Base-by-base conservation (phyloP, 257 asterid genomes). In the Primulina eburnea region DNA sequence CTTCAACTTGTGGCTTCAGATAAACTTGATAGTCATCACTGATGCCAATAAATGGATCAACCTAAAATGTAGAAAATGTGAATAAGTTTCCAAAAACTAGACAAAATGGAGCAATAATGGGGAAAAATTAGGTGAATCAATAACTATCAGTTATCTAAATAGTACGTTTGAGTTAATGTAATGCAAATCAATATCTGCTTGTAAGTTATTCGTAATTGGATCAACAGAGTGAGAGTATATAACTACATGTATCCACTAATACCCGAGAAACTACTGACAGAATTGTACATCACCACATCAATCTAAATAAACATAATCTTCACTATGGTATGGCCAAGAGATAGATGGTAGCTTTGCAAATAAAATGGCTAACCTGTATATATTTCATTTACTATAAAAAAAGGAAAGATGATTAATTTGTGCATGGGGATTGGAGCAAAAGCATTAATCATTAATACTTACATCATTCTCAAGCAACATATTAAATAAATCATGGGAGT, bases 1-100 rank as follows among this genome's bases (percentile, higher is more conserved):
- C 47, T 72, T 91, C 89, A 16, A 80, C 65, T 9, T 78, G 86
- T 63, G 87, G 85, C 88, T 86, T 94, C 63, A 84, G 80, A 72
- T 82, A 83, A 33, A 94, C 85, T 82, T 86, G 97, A 77, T 83
- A 87, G 81, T 84, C 96, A 68, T 89, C 97, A 35, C 79, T 82
- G 66, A 91, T 87, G 86, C 96, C 95, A 71, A 94, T 58, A 81
- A 75, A 89, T 8, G 97, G 96, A 82, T 94, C 99, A 68, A 82
- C 87, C 99, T 90, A 76, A 64, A 77, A 37, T 28, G 53, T 62
- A 68, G 50, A 16, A 56, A 61, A 40, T n/a, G 20, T 18, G 59
- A 70, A 64, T 57, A 64, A 70, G 20, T 12, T 69, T 53, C 24
- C 47, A 47, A 65, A 50, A 28, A 6, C 18, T 24, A 57, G 50